These are phyloP conservation scores for Hyaloscypha bicolor DNA, from an alignment of 495 filamentous ascomycete genomes.

Conservation along the genomic window DNA sequence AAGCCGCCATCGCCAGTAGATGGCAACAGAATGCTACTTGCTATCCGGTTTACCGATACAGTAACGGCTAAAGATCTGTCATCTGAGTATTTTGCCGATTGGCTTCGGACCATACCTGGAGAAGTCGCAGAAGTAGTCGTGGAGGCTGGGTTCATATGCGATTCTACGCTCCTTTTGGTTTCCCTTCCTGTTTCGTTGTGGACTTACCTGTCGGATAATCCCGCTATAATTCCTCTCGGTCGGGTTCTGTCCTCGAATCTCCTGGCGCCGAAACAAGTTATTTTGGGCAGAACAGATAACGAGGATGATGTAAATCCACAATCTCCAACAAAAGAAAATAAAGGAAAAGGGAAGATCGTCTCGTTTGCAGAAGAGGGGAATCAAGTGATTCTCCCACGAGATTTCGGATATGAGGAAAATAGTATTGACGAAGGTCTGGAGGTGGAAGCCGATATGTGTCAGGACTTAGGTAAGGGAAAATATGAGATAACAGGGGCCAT, in stretches of 20 bases:
- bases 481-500: too few relatives aligned
- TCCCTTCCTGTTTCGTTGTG: conserved; percentile 1
- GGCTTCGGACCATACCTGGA: conserved; percentile 9
- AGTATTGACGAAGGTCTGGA: too few relatives aligned
- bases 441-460: too few relatives aligned
- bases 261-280: not conserved
- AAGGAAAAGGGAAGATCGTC: too few relatives aligned
- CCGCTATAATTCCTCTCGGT: conserved; percentile 3
- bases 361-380: too few relatives aligned
- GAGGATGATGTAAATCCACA: too few relatives aligned
- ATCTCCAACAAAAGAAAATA: too few relatives aligned
- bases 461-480: too few relatives aligned
- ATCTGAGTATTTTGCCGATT: not conserved
- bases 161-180: conserved; percentile 2
- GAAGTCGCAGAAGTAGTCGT: not conserved
- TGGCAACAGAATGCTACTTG: not conserved
- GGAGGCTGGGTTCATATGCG: not conserved
- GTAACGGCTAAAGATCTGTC: not conserved
- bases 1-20: not conserved
- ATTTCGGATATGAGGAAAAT: too few relatives aligned
- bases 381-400: too few relatives aligned
- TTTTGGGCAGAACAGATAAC: too few relatives aligned
- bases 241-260: conserved; percentile 43
- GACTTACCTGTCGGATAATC: not conserved
- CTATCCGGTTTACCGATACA: not conserved